Evolutionary conservation across 306 rosid genomes (phyloP).

Genomic region (Crataegus laevigata): DNA sequence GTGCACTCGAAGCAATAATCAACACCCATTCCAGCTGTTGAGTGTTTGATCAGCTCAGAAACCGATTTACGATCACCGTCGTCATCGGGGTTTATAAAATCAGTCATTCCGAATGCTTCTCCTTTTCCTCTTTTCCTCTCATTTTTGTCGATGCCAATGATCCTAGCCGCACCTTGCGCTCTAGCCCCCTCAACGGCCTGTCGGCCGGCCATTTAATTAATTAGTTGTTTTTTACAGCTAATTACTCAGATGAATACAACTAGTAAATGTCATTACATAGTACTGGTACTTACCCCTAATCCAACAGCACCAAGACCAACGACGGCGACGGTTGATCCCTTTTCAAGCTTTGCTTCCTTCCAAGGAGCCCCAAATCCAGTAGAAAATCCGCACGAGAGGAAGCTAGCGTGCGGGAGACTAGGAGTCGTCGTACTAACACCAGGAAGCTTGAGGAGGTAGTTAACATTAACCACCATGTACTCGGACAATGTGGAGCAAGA

Average conservation of each 20-base stretch:
- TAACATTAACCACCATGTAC: slow-evolving; percentile 21
- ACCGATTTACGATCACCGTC: slow-evolving; percentile 8
- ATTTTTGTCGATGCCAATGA: slow-evolving; percentile 48
- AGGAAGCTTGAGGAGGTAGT: slow-evolving; percentile 15
- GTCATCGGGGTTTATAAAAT: slow-evolving; percentile 29
- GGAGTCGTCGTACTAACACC: neutral
- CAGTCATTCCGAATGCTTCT: slow-evolving; percentile 42
- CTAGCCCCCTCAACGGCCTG: slow-evolving; percentile 31
- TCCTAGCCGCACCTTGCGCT: slow-evolving; percentile 30
- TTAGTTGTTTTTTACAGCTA: neutral
- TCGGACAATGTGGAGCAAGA: slow-evolving; percentile 33
- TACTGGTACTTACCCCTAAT: slow-evolving; percentile 21
- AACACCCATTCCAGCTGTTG: slow-evolving; percentile 48
- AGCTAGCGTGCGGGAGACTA: slow-evolving; percentile 19
- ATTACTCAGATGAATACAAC: neutral
- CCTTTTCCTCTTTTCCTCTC: slow-evolving; percentile 29
- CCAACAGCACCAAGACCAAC: slow-evolving; percentile 41
- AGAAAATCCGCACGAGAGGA: slow-evolving; percentile 39
- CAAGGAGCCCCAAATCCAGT: slow-evolving; percentile 35
- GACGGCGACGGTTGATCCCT: slow-evolving; percentile 26
- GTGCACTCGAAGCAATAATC: slow-evolving; percentile 53
- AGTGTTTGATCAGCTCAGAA: slow-evolving; percentile 29
- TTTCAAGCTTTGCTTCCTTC: slow-evolving; percentile 20
- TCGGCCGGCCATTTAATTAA: neutral
- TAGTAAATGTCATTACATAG: too few relatives aligned